Evolutionary conservation across 768 basidiomycete species (phyloP).

Genomic region (Antrodiella citrinella): DNA sequence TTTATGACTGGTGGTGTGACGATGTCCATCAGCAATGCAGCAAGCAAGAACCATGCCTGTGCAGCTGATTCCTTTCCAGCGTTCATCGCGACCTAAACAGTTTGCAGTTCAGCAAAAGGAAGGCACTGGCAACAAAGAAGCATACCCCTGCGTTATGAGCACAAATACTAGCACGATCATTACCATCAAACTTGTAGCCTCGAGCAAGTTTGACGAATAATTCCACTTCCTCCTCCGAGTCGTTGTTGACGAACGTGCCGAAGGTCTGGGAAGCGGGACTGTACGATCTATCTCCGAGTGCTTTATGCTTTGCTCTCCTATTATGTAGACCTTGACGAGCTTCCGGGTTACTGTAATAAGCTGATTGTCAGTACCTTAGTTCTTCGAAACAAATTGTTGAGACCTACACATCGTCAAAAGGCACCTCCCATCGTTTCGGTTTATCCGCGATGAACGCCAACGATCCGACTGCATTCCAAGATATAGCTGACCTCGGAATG

Average conservation of each 20-base stretch:
- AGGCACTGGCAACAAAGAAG: not conserved
- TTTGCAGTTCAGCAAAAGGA: too few species aligned
- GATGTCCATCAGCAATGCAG: slow-evolving; percentile 44
- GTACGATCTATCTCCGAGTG: slow-evolving; percentile 49
- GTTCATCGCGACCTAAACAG: slow-evolving; percentile 39
- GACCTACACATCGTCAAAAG: slow-evolving; percentile 73
- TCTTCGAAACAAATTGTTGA: not conserved
- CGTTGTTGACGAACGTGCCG: slow-evolving; percentile 39
- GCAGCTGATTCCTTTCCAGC: slow-evolving; percentile 48
- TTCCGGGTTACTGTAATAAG: slow-evolving; percentile 26
- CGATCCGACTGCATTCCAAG: slow-evolving; percentile 61
- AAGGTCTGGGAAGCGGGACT: slow-evolving; percentile 47
- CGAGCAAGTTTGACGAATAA: slow-evolving; percentile 55
- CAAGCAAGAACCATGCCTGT: slow-evolving; percentile 62
- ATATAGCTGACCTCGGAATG: slow-evolving; percentile 50
- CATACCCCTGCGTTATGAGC: slow-evolving; percentile 50
- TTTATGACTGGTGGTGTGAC: slow-evolving; percentile 28
- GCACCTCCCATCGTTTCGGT: slow-evolving; percentile 50
- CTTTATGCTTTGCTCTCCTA: slow-evolving; percentile 37
- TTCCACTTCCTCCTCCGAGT: slow-evolving; percentile 33
- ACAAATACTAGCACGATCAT: slow-evolving; percentile 42
- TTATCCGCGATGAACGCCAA: slow-evolving; percentile 60
- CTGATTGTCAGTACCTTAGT: not conserved
- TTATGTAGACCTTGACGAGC: slow-evolving; percentile 15
- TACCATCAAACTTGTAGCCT: slow-evolving; percentile 48